Evolutionary conservation across 305 asterid species (phyloP), one percentile per base, ranked within the genome.

Genomic region (Fraxinus paxiana): DNA sequence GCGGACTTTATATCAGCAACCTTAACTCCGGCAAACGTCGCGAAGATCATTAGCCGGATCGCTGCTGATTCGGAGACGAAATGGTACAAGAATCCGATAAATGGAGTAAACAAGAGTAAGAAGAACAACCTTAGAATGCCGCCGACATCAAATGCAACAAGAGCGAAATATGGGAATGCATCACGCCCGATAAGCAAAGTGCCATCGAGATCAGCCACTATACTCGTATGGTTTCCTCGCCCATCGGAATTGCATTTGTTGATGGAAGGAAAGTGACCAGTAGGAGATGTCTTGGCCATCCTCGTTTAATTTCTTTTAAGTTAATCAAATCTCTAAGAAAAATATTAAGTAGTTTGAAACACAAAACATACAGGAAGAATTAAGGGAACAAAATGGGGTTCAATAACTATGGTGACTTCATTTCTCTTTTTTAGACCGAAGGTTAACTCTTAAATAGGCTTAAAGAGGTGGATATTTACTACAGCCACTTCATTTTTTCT

Each of bases 91-190:
- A 89, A 7, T 4, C 78, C 80, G 0, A 84, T 83, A 0, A 89
- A 0, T 1, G 92, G 92, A 20, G 89, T 34, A 3, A 80, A 76
- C 30, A 86, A 51, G 37, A 86, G 84, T 33, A 89, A 73, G 22
- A 89, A 41, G 0, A 87, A 79, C 18, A 88, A 85, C 76, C 90
- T 82, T 51, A 87, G 35, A 13, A 89, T 35, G 1, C 92, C 89
- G 24, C 82, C 89, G 13, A 83, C 87, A 28, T 87, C 90, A 31
- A 87, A 86, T 13, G 90, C 90, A 5, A 84, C 48, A 20, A 89
- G 80, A 12, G 87, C 88, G 5, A 84, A 89, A 51, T 86, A 89
- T 5, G 89, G 82, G 59, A 89, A 89, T 2, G 89, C 59, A 18
- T 77, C 82, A 0, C 84, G 75, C 5, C 48, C 59, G 31, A 73